A percentile compares a stretch with the other conserved stretches of the same genome.
Evolutionary conservation across 345 rosid species (phyloP).

Genomic region (Rhodomyrtus tomentosa): DNA sequence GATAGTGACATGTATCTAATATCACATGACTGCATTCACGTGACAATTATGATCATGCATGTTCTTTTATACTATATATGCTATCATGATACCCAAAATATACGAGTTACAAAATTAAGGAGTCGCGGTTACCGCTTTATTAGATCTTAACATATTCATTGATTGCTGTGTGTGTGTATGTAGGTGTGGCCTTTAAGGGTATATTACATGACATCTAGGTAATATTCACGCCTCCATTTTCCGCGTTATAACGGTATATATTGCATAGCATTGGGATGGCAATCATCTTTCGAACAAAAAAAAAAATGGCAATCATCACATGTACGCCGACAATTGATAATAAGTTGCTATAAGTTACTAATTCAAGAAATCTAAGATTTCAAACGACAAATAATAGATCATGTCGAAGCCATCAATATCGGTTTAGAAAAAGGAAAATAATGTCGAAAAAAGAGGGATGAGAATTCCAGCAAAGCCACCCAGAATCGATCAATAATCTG

Average conservation of each 20-base stretch:
- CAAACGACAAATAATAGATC: not conserved
- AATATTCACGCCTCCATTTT: not conserved
- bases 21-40: not conserved
- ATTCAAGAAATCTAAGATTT: not conserved
- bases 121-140: not conserved
- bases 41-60: not conserved
- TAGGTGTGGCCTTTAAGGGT: not conserved
- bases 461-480: not conserved
- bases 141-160: not conserved
- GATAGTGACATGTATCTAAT: not conserved
- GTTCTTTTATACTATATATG: not conserved
- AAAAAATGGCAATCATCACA: not conserved
- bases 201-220: not conserved
- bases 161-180: not conserved
- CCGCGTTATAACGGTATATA: not conserved
- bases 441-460: not conserved
- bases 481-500: too few relatives aligned
- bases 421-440: not conserved
- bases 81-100: not conserved
- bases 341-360: not conserved
- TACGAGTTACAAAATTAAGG: not conserved
- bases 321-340: not conserved
- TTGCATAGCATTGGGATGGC: not conserved
- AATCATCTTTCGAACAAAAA: too few relatives aligned
- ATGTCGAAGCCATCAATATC: not conserved